Evolutionary conservation across 225 moss, liverwort and hornwort species (phyloP).

Genomic region (Pseudoscleropodium purum): DNA sequence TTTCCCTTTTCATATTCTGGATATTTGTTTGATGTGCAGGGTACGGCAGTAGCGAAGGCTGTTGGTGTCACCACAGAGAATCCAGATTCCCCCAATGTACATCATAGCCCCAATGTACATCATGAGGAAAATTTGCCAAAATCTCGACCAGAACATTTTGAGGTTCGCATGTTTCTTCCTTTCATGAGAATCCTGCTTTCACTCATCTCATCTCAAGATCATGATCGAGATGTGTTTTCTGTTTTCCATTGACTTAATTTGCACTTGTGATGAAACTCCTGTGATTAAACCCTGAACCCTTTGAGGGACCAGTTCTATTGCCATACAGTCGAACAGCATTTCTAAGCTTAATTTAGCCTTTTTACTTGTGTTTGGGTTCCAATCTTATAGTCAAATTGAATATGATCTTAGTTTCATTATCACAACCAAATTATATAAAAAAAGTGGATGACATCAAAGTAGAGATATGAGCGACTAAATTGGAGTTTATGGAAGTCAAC

Average conservation of each 20-base stretch:
- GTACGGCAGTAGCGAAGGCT: not conserved
- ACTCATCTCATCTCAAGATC: not conserved
- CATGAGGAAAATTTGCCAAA: not conserved
- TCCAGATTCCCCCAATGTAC: not conserved
- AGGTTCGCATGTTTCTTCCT: not conserved
- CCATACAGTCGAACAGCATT: not conserved
- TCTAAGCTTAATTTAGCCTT: not conserved
- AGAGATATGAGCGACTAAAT: not conserved
- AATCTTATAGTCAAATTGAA: not conserved
- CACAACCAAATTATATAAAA: not conserved
- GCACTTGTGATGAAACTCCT: not conserved
- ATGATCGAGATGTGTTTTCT: not conserved
- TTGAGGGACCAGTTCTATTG: not conserved
- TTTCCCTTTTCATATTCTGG: not conserved
- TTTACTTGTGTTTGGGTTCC: not conserved
- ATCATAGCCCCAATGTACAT: not conserved
- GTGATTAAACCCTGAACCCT: not conserved
- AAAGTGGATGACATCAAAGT: not conserved
- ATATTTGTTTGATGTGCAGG: slow-evolving; percentile 8
- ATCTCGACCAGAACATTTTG: not conserved
- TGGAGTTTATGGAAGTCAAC: not conserved
- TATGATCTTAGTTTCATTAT: not conserved
- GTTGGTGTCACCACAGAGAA: not conserved
- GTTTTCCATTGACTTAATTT: too few species aligned
- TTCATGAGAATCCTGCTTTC: not conserved